These are phyloP conservation scores for Brassica balearica DNA, from an alignment of 441 rosid species.

Conservation along the genomic window DNA sequence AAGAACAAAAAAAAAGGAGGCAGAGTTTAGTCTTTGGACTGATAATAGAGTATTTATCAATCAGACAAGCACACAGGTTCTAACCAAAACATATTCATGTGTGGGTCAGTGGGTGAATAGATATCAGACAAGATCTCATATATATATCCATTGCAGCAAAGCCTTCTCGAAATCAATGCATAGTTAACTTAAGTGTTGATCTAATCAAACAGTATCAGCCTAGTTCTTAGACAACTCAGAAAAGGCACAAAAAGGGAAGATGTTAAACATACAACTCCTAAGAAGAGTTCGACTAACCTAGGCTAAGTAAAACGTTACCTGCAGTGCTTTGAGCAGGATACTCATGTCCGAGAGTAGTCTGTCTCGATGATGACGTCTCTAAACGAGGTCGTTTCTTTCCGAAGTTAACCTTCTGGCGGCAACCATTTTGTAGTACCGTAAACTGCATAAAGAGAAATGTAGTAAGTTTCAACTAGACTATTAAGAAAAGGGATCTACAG, in stretches of 20 bases:
- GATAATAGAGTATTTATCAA: background rate
- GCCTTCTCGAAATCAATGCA: background rate
- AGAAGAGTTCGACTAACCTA: slow-evolving; percentile 11
- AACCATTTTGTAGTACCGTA: slow-evolving; percentile 54
- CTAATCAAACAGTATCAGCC: background rate
- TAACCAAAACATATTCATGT: slow-evolving; percentile 24
- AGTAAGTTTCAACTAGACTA: slow-evolving; percentile 9
- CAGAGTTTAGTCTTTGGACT: slow-evolving; percentile 18
- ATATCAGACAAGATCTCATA: slow-evolving; percentile 30
- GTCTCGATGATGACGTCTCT: slow-evolving; percentile 46
- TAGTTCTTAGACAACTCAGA: slow-evolving; percentile 1
- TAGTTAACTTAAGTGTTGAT: background rate
- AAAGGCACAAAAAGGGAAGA: background rate
- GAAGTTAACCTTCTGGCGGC: slow-evolving; percentile 49
- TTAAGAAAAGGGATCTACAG: background rate
- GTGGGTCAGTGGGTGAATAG: background rate
- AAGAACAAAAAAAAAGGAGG: slow-evolving; percentile 12
- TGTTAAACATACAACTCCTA: slow-evolving; percentile 5
- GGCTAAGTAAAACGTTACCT: slow-evolving; percentile 49
- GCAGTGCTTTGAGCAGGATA: slow-evolving; percentile 38
- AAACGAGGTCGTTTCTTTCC: slow-evolving; percentile 43
- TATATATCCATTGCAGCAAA: slow-evolving; percentile 2
- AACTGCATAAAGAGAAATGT: slow-evolving; percentile 48
- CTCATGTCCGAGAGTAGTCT: slow-evolving; percentile 32
- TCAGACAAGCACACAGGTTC: background rate